Evolutionary conservation across 371 early-diverging fungal genomes (phyloP).

Genomic region (Mucor irregularis): DNA sequence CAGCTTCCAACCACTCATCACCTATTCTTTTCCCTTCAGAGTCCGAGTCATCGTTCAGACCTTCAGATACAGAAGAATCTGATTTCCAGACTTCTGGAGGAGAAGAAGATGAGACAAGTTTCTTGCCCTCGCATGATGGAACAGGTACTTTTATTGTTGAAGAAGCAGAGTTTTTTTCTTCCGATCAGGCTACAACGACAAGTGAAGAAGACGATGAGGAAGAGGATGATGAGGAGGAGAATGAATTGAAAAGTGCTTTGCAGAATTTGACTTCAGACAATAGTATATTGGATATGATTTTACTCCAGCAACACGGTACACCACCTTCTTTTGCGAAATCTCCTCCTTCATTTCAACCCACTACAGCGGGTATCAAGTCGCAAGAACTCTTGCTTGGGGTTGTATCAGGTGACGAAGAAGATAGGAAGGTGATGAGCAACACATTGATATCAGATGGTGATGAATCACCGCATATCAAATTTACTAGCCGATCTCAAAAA

Average conservation of each 20-base stretch:
- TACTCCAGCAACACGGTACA: constrained; percentile 33
- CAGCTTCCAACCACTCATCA: constrained; percentile 21
- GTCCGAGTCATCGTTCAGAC: constrained; percentile 30
- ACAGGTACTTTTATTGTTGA: constrained; percentile 44
- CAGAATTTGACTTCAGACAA: too few relatives aligned
- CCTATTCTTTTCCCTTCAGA: constrained; percentile 33
- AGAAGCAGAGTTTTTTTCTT: constrained; percentile 8
- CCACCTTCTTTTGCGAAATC: constrained; percentile 38
- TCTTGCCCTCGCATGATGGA: constrained; percentile 49
- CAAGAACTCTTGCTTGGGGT: constrained; percentile 11
- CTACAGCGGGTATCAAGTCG: constrained; percentile 19
- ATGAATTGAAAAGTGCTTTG: too few relatives aligned
- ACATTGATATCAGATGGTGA: constrained; percentile 15
- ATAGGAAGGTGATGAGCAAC: constrained; percentile 11
- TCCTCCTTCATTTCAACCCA: constrained; percentile 21
- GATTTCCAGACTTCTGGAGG: constrained; percentile 12
- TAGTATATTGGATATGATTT: constrained; percentile 27
- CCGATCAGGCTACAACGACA: constrained; percentile 19
- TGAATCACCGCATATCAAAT: constrained; percentile 8
- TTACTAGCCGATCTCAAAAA: constrained; percentile 17
- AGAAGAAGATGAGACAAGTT: constrained; percentile 11
- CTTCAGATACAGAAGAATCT: constrained; percentile 37
- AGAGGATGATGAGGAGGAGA: too few relatives aligned
- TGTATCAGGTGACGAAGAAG: constrained; percentile 23
- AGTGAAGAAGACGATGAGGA: not conserved